Percentiles rank a stretch among this genome's conserved stretches.
Conservation (phyloP, 2,329 filamentous ascomycete species). For the Metarhizium humberi region DNA sequence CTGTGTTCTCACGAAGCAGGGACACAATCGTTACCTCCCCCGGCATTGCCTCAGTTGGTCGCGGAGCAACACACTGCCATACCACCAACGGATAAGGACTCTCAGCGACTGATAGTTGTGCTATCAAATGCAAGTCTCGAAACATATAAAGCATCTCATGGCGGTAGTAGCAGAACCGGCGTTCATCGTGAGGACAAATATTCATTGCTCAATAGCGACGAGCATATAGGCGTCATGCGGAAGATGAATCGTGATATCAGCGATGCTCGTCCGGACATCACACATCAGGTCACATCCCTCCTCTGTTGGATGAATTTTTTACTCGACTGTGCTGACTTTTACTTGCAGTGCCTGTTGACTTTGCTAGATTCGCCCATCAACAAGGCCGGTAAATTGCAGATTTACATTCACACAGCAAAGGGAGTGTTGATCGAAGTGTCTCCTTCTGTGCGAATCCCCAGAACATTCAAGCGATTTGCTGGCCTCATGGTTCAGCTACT, state of each 20-base stretch:
- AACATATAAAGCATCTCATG: conserved; percentile 86
- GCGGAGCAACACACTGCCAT: conserved; percentile 89
- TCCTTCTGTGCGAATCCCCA: conserved; percentile 92
- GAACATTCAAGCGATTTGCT: conserved; percentile 98
- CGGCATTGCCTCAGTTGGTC: conserved; percentile 80
- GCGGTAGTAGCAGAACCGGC: conserved; percentile 53
- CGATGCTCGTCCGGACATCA: conserved; percentile 94
- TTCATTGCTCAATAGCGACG: conserved; percentile 94
- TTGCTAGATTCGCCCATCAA: conserved; percentile 97
- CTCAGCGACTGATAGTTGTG: conserved; percentile 86
- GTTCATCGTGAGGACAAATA: conserved; percentile 84
- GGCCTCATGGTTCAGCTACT: conserved; percentile 97
- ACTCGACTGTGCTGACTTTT: conserved; percentile 31
- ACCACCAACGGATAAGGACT: conserved; percentile 76
- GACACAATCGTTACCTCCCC: conserved; percentile 91
- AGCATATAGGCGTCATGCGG: conserved; percentile 97
- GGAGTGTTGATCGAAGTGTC: conserved; percentile 96
- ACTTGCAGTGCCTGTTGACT: conserved; percentile 77
- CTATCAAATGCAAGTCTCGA: conserved; percentile 95
- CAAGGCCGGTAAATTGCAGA: conserved; percentile 94
- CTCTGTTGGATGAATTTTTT: conserved; percentile 9
- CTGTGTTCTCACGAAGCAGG: conserved; percentile 36
- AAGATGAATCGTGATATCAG: conserved; percentile 99
- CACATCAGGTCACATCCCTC: conserved; percentile 67
- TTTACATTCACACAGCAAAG: conserved; percentile 97